Conservation (phyloP, 1,284 basidiomycete genomes). For the Schizophyllum commune region DNA sequence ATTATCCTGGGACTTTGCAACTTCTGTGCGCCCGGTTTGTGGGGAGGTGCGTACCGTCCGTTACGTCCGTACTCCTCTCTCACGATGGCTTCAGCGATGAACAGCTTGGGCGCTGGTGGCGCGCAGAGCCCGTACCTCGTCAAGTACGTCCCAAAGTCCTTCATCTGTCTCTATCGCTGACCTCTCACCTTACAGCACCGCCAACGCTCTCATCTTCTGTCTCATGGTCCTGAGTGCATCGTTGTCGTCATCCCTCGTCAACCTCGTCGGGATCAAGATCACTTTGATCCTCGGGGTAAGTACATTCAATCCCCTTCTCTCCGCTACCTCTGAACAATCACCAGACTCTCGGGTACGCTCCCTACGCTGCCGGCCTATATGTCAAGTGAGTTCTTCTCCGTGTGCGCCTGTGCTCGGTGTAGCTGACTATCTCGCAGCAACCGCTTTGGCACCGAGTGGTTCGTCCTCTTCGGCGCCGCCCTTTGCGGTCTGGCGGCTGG, state of each 20-base stretch:
- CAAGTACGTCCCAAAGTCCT: not conserved
- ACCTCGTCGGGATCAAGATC: slow-evolving; percentile 5
- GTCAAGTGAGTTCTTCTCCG: slow-evolving; percentile 2
- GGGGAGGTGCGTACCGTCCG: not conserved
- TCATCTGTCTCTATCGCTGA: not conserved
- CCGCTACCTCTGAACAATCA: not conserved
- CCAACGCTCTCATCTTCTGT: slow-evolving; percentile 8
- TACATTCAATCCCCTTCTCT: not conserved
- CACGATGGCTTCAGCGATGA: not conserved
- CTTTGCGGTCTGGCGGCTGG: slow-evolving; percentile 13
- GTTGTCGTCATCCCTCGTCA: slow-evolving; percentile 1
- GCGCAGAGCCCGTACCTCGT: slow-evolving; percentile 3
- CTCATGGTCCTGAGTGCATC: slow-evolving; percentile 6
- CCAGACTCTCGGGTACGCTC: slow-evolving; percentile 1
- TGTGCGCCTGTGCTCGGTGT: not conserved
- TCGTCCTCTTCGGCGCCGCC: slow-evolving; percentile 12
- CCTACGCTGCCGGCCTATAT: slow-evolving; percentile 12
- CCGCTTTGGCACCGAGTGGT: slow-evolving; percentile 11
- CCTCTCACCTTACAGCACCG: not conserved
- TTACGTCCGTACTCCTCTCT: not conserved
- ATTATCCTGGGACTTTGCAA: slow-evolving; percentile 7
- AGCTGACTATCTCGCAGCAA: not conserved
- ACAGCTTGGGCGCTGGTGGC: slow-evolving; percentile 1
- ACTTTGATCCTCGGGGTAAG: slow-evolving; percentile 5
- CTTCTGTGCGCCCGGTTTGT: slow-evolving; percentile 3